phyloP scores from a whole-genome alignment of 163 green algal species.

The Chloroidium sp. region DNA sequence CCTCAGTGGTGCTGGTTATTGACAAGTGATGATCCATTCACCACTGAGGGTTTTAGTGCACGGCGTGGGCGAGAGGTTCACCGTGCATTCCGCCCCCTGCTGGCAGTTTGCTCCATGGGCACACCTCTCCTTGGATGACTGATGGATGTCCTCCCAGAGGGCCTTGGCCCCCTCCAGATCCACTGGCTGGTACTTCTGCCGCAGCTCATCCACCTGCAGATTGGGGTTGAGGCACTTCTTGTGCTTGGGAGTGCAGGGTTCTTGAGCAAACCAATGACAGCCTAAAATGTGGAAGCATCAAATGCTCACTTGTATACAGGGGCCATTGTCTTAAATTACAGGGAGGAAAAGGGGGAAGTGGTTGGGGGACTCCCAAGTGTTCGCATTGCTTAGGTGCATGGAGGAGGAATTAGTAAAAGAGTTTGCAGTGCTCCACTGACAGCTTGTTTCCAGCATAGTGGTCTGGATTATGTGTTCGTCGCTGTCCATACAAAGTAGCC shows the following conservation, averaged over 20 bases:
- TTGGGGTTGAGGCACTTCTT: background rate
- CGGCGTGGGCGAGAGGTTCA: constrained; percentile 1
- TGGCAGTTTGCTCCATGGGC: constrained; percentile 65
- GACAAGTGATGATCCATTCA: background rate
- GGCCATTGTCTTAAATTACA: too few relatives aligned
- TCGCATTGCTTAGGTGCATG: too few relatives aligned
- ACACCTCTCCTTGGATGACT: constrained; percentile 42
- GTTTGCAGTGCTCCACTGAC: too few relatives aligned
- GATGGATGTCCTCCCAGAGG: constrained; percentile 51
- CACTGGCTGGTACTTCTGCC: constrained; percentile 49
- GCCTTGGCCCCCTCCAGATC: constrained; percentile 40
- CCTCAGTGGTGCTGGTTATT: background rate
- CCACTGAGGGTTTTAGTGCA: background rate
- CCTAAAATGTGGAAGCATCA: background rate
- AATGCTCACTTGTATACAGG: too few relatives aligned
- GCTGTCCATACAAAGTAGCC: background rate
- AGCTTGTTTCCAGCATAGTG: background rate
- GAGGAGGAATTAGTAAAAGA: too few relatives aligned
- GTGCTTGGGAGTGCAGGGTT: background rate
- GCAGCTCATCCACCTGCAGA: constrained; percentile 46
- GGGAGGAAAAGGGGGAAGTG: too few relatives aligned
- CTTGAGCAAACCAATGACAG: background rate
- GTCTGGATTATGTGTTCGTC: background rate
- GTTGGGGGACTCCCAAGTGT: too few relatives aligned
- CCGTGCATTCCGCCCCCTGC: constrained; percentile 37